These are phyloP conservation scores for Boeremia exigua DNA, from an alignment of 2,329 filamentous ascomycete genomes.

Conservation along the genomic window DNA sequence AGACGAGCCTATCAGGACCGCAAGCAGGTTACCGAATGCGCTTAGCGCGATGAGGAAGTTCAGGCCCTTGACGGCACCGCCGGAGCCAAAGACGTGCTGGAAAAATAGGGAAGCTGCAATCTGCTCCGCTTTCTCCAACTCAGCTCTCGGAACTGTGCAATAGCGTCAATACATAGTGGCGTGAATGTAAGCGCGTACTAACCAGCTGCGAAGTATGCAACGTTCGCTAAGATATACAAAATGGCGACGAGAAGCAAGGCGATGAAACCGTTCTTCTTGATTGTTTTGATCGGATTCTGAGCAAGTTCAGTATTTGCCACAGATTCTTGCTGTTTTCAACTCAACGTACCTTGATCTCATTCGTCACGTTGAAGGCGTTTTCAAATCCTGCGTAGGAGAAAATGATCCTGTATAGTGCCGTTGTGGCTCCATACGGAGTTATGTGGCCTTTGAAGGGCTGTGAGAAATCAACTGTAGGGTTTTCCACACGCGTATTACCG, in stretches of 20 bases:
- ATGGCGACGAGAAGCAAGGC: conserved; percentile 59
- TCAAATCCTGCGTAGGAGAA: conserved; percentile 65
- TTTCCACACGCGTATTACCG: conserved; percentile 57
- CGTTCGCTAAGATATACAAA: conserved; percentile 65
- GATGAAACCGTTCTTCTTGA: conserved; percentile 55
- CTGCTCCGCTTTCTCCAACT: conserved; percentile 57
- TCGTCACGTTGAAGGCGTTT: conserved; percentile 68
- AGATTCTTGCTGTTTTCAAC: no score
- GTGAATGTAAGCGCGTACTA: conserved; percentile 2
- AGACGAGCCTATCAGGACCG: conserved; percentile 61
- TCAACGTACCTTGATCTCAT: conserved; percentile 58
- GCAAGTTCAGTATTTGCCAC: not conserved
- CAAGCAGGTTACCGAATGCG: conserved; percentile 65
- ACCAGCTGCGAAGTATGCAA: conserved; percentile 66
- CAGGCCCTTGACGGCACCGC: conserved; percentile 57
- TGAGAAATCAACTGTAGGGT: conserved; percentile 62
- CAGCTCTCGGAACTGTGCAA: conserved; percentile 55
- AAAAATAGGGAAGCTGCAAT: conserved; percentile 66
- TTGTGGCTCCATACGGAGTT: conserved; percentile 60
- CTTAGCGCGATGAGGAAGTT: conserved; percentile 65
- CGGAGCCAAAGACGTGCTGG: conserved; percentile 59
- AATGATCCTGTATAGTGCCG: conserved; percentile 64
- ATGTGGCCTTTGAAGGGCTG: conserved; percentile 60
- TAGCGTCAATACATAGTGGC: not conserved
- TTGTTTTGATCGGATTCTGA: conserved; percentile 60